phyloP scores from a whole-genome alignment of 2,329 filamentous ascomycete species.

The Cyphellophora europaea region DNA sequence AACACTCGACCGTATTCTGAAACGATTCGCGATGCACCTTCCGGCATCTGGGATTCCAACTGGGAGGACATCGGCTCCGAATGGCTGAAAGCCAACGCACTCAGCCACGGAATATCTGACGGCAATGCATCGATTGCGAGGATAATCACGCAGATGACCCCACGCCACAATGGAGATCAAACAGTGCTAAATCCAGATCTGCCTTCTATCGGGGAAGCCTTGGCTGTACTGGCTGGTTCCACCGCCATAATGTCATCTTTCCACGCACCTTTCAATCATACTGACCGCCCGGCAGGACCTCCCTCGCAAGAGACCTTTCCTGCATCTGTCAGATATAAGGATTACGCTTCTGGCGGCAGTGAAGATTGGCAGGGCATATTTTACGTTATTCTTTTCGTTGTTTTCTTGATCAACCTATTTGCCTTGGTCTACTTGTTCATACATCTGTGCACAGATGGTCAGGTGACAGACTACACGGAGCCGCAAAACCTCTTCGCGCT shows the following conservation, averaged over 20 bases:
- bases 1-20: conserved; percentile 49
- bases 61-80: conserved; percentile 47
- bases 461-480: conserved; percentile 72
- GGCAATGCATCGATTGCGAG: conserved; percentile 51
- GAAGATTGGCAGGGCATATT: conserved; percentile 56
- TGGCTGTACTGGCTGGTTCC: conserved; percentile 60
- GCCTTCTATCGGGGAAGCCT: conserved; percentile 63
- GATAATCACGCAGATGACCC: conserved; percentile 48
- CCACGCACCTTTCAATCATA: conserved; percentile 50
- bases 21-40: conserved; percentile 26
- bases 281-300: conserved; percentile 29
- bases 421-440: conserved; percentile 52
- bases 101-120: conserved; percentile 47
- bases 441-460: conserved; percentile 34
- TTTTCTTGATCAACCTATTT: conserved; percentile 58
- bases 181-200: conserved; percentile 34
- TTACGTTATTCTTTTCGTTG: conserved; percentile 54
- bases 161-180: conserved; percentile 24
- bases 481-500: conserved; percentile 66
- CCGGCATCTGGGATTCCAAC: conserved; percentile 28
- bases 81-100: conserved; percentile 47
- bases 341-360: conserved; percentile 61
- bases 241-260: conserved; percentile 54
- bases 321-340: conserved; percentile 52
- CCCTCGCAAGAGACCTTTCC: conserved; percentile 53